A percentile compares a stretch with the other conserved stretches of the same genome.
These are phyloP conservation scores for Sinapis alba DNA, from an alignment of 441 rosid species.

Conservation along the genomic window DNA sequence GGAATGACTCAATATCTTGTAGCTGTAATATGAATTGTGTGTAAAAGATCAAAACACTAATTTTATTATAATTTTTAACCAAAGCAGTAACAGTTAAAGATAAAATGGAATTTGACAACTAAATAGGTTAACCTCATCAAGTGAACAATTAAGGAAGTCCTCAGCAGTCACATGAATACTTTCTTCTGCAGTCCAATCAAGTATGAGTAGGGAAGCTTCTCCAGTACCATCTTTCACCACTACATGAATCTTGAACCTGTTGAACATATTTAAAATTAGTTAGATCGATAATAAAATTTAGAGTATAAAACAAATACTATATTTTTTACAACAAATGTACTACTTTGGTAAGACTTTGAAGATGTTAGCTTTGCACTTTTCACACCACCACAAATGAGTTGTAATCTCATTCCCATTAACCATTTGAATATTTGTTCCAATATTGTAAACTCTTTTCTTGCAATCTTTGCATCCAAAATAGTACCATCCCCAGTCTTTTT, in stretches of 20 bases:
- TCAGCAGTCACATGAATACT: background rate
- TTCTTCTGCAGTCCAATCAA: background rate
- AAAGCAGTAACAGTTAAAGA: background rate
- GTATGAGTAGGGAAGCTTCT: background rate
- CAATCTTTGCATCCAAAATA: background rate
- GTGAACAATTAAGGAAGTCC: background rate
- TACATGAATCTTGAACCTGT: background rate
- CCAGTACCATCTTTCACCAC: background rate
- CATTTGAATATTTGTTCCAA: too few species aligned
- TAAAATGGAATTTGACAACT: background rate
- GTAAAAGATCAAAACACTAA: background rate
- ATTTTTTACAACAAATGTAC: too few species aligned
- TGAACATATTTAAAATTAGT: too few species aligned
- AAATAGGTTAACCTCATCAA: background rate
- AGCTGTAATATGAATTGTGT: background rate
- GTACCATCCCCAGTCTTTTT: background rate
- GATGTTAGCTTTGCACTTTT: background rate
- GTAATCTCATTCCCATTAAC: background rate
- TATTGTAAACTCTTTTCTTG: background rate
- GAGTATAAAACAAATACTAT: too few species aligned
- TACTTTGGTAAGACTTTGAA: background rate
- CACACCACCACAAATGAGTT: background rate
- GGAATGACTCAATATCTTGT: background rate
- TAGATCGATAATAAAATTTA: too few species aligned
- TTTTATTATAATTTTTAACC: too few species aligned